These are phyloP conservation scores for Protomyces inundatus DNA, from an alignment of 1,139 yeast species.

Conservation along the genomic window DNA sequence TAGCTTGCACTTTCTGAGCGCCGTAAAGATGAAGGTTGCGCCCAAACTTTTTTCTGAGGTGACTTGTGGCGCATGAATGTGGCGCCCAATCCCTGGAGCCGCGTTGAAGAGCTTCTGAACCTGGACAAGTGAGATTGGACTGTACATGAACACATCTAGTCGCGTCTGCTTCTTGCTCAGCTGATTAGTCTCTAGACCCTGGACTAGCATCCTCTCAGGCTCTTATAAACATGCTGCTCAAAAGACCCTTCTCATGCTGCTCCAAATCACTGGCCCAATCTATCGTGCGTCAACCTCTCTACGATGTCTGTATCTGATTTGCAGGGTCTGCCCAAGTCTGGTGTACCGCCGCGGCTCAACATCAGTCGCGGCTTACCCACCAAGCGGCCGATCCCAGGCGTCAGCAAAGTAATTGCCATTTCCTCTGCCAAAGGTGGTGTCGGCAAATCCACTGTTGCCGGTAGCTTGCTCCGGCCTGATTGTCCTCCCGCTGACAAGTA, in stretches of 20 bases:
- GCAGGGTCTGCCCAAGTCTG: conserved; percentile 29
- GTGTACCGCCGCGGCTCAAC: conserved; percentile 33
- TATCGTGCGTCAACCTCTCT: background rate
- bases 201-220: background rate
- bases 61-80: background rate
- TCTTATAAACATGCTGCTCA: background rate
- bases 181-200: too few relatives aligned
- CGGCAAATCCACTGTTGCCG: conserved; percentile 51
- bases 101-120: background rate
- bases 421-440: conserved; percentile 82
- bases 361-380: conserved; percentile 33
- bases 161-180: background rate
- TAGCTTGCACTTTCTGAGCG: too few relatives aligned
- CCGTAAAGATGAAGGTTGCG: background rate
- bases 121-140: too few relatives aligned
- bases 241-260: background rate
- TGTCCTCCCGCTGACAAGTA: conserved; percentile 23
- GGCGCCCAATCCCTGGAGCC: background rate
- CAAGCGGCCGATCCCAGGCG: conserved; percentile 45
- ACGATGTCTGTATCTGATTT: background rate
- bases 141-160: too few relatives aligned
- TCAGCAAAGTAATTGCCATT: conserved; percentile 58
- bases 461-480: conserved; percentile 30
- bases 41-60: background rate
- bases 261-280: background rate